These are phyloP conservation scores for Macrotyloma uniflorum DNA, from an alignment of 306 rosid species.

Conservation along the genomic window DNA sequence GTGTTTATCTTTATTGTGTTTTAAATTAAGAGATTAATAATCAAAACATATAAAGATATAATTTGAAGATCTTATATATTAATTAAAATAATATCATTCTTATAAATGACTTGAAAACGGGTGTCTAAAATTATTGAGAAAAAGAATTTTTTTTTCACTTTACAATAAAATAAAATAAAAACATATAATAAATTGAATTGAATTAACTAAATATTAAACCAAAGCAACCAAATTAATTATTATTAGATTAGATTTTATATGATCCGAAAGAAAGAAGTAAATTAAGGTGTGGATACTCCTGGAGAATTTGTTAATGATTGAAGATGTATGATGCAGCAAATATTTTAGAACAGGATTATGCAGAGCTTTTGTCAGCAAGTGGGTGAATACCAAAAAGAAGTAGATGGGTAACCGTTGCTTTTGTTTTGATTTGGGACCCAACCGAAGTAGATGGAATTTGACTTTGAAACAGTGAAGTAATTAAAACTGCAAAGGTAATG, in stretches of 20 bases:
- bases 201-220: no score
- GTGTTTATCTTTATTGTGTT: background rate
- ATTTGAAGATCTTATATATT: no score
- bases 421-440: slow-evolving; percentile 43
- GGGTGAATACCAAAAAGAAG: slow-evolving; percentile 45
- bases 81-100: background rate
- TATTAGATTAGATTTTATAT: background rate
- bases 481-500: background rate
- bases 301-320: background rate
- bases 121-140: no score
- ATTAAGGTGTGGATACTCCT: background rate
- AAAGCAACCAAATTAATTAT: background rate
- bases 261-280: background rate
- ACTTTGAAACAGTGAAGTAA: slow-evolving; percentile 49
- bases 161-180: no score
- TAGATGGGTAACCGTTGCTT: slow-evolving; percentile 36
- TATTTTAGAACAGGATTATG: slow-evolving; percentile 35
- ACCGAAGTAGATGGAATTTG: slow-evolving; percentile 53
- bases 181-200: no score
- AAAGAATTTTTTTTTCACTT: no score
- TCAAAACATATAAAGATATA: background rate
- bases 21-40: background rate
- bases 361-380: slow-evolving; percentile 47
- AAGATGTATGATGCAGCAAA: slow-evolving; percentile 28
- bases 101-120: no score